These are phyloP conservation scores for Sechiopsis laciniata DNA, from an alignment of 306 rosid genomes.

Conservation along the genomic window DNA sequence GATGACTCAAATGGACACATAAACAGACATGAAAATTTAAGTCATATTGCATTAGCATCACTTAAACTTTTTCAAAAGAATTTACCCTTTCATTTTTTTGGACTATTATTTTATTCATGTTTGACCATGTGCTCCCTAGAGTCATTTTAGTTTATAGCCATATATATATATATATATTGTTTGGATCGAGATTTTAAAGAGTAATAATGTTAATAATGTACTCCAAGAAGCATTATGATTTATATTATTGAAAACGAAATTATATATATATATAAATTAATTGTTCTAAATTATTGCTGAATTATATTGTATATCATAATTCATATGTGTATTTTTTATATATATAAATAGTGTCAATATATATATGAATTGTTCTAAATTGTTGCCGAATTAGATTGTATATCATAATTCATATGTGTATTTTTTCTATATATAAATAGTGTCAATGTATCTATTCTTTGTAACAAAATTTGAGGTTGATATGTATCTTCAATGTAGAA, in stretches of 20 bases:
- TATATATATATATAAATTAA: neutral
- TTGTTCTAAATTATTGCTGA: neutral
- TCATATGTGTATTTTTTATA: neutral
- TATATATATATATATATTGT: neutral
- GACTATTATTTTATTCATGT: neutral
- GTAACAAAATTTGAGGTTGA: no score
- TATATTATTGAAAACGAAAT: neutral
- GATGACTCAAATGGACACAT: no score
- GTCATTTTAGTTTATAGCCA: neutral
- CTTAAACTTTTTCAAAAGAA: no score
- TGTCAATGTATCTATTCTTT: no score
- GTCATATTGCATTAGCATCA: no score
- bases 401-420: neutral
- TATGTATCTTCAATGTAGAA: no score
- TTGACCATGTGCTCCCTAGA: conserved; percentile 3
- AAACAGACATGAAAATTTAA: no score
- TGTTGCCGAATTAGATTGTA: neutral
- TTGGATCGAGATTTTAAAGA: neutral
- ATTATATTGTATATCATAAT: neutral
- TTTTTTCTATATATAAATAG: neutral
- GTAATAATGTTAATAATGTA: neutral
- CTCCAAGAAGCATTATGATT: neutral
- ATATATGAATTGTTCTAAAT: neutral
- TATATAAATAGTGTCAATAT: neutral
- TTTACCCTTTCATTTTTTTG: neutral